Base-by-base conservation (phyloP, 371 early-diverging fungal genomes). In the Mucor sp. region DNA sequence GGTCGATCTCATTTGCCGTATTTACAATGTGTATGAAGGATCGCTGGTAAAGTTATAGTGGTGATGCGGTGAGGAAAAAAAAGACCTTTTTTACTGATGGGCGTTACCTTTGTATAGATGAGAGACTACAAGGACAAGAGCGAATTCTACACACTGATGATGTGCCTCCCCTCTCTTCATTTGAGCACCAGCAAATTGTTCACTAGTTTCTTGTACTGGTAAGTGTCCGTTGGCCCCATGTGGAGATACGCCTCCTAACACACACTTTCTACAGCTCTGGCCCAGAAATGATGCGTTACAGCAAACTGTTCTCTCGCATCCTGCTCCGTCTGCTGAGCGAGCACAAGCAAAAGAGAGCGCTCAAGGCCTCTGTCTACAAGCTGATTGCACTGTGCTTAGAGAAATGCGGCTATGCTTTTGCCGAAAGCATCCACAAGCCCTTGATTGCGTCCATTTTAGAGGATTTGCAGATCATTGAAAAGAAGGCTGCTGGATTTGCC, bases 1-100 rank as follows among this genome's bases (percentile, higher is more conserved):
- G 25, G 67, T 84, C 3, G 76, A 80, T 62, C 68, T 83, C 19
- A 53, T 81, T 28, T 81, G 81, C 32, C 80, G 86, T 62, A 72
- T 82, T 21, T 84, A 76, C 48, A 86, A 78, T 69, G 77, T 82
- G 1, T 79, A 69, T 69, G 75, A 74, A 62, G 79, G 77, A 19
- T 77, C 79, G 47, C 66, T 82, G 71, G 84, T 80, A 74, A 79
- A 66, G n/a, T 32, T 4, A 9, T 8, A 8, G 12, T n/a, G 14
- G n/a, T 17, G 21, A 3, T 41, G 0, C 21, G 4, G 12, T 0
- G n/a, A n/a, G n/a, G n/a, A n/a, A n/a, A n/a, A 44, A 4, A 11
- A 43, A 0, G 17, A 28, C 19, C 32, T 30, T 37, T 4, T 30
- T 7, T 3, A 6, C 28, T 56, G 30, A 56, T 19, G 32, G n/a